Evolutionary conservation across 2,329 filamentous ascomycete species (phyloP), one percentile per base, ranked within the genome.

Genomic region (Calonectria montana): DNA sequence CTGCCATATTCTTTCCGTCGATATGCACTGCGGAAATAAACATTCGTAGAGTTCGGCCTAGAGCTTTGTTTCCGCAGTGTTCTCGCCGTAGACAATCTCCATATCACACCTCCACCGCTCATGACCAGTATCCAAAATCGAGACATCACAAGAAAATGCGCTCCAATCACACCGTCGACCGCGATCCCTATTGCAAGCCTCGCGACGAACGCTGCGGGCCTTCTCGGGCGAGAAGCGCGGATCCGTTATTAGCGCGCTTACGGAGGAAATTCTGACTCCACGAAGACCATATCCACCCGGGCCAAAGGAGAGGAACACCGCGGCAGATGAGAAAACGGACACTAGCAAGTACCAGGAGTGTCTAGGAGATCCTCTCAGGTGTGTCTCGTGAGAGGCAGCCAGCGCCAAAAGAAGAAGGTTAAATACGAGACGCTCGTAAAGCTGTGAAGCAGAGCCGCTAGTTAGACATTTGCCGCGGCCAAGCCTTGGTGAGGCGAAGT

Each of bases 161-260:
- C 70, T 65, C 70, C 70, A 69, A 72, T 69, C 62, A 72, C 50
- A 39, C 53, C 6, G 48, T 37, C 25, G 37, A 61, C 41, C 66
- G 62, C 29, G 43, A 71, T 62, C 55, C 50, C 47, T 48, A 69
- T 68, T 67, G 53, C 64, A 48, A 57, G 67, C 16, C 7, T 67
- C n/a, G 68, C 35, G 48, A 64, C 63, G 31, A 74, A 75, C 65
- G 48, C 45, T 43, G 61, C 70, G 59, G 62, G 31, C 57, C 50
- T 61, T 53, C 41, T 27, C 23, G 55, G 35, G 62, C 23, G 21
- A 63, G 69, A 73, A 78, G 67, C 77, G 75, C 76, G 74, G 74
- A 73, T 74, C 77, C 76, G 74, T 73, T 62, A 73, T 76, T 78
- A 76, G 75, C 71, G 73, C 74, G 72, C 73, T 75, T 77, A 66